Conservation (phyloP, 768 basidiomycete genomes). For the Rubroboletus pulcherrimus region DNA sequence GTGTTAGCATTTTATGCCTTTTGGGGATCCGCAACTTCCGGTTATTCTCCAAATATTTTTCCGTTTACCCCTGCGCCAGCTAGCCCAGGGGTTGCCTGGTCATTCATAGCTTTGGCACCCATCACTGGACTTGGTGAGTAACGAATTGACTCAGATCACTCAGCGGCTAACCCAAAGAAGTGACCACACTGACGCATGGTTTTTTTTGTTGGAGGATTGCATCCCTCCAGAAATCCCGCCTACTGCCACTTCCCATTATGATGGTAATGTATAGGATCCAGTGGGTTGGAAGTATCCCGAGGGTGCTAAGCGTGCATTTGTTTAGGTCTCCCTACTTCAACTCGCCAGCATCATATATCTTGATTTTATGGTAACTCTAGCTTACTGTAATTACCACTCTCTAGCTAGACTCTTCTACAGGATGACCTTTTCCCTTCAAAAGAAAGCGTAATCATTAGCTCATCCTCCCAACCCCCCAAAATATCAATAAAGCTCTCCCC, state of each 20-base stretch:
- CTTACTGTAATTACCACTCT: neutral
- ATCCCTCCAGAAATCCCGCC: neutral
- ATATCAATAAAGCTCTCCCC: neutral
- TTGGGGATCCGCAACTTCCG: neutral
- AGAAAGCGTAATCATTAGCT: too few species aligned
- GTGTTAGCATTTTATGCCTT: constrained; percentile 9
- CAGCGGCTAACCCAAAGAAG: neutral
- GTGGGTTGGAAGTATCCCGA: neutral
- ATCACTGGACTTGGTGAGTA: constrained; percentile 14
- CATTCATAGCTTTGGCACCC: neutral
- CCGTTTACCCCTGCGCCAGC: neutral
- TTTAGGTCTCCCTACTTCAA: constrained; percentile 22
- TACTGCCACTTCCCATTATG: constrained; percentile 6
- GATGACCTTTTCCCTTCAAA: neutral
- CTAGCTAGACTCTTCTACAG: neutral
- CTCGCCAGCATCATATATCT: constrained; percentile 14
- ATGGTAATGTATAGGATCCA: neutral
- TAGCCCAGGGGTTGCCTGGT: neutral
- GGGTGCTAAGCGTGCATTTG: neutral
- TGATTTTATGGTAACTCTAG: neutral
- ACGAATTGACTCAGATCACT: neutral
- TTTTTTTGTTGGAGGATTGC: constrained; percentile 18
- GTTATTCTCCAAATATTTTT: neutral
- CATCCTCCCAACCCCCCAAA: neutral
- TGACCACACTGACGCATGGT: constrained; percentile 10